Evolutionary conservation across 257 asterid genomes (phyloP), one percentile per base, ranked within the genome.

Genomic region (Primulina huaijiensis): DNA sequence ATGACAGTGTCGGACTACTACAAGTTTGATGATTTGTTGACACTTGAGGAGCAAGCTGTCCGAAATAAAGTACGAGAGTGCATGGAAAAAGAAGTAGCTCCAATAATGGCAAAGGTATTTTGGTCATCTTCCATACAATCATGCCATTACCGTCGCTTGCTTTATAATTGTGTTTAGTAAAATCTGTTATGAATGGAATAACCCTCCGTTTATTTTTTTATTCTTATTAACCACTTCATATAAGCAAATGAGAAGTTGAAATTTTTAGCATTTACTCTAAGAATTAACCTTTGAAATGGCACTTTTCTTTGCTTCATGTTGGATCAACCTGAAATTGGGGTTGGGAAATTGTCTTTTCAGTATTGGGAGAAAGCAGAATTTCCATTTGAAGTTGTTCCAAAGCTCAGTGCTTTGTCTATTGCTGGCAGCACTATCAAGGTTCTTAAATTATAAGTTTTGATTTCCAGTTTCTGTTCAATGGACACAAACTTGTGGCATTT

Each of bases 351-450:
- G 40, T 68, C 65, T 74, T 75, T 73, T 76, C 82, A 91, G 99
- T 94, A 88, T 64, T 94, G 99, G 99, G 97, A 94, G 84, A 94
- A 87, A 82, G 97, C 97, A 52, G 93, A 91, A 82, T 94, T 94
- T 82, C 99, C 97, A 8, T 94, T 94, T 75, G 95, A 91, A 84
- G 82, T 94, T 71, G 62, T 94, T 80, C 97, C 99, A 14, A 88
- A 91, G 80, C 88, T 94, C 65, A 96, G 86, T 50, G 91, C 89
- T 35, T 64, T 94, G 84, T 76, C 65, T 60, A 8, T 94, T 69
- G 93, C 90, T 11, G 99, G 99, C 67, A 97, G 97, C 71, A 86
- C 80, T 71, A 85, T 94, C 83, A 86, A 86, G 99, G 99, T 91
- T 69, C 55, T 69, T 60, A 43, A 14, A 20, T 63, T 23, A 57